Evolutionary conservation across 2,329 filamentous ascomycete species (phyloP).

Genomic region (Colletotrichum euphorbiae): DNA sequence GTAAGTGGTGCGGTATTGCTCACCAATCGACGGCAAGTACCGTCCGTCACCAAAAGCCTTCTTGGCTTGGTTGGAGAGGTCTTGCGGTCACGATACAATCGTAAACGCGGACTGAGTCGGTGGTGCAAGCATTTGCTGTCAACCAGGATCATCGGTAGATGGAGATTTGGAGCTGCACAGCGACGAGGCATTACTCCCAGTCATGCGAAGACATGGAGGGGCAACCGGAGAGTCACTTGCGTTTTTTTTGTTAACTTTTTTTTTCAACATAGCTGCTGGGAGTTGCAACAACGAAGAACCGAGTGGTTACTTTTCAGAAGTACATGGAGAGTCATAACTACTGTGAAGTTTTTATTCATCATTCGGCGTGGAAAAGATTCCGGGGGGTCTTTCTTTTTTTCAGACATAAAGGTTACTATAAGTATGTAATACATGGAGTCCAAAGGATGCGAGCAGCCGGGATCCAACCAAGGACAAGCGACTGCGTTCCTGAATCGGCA

Average conservation of each 20-base stretch:
- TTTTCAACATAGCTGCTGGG: background rate
- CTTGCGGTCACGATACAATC: background rate
- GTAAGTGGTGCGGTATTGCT: background rate
- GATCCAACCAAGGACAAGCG: conserved; percentile 6
- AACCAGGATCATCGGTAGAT: conserved; percentile 1
- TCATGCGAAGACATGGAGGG: background rate
- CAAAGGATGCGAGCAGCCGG: background rate
- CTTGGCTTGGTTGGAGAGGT: background rate
- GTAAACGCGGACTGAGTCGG: background rate
- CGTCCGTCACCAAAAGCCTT: conserved; percentile 1
- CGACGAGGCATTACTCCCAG: background rate
- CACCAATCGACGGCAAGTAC: conserved; percentile 16
- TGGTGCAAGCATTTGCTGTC: background rate
- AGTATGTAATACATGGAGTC: background rate
- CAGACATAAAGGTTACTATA: no score
- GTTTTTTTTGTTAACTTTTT: background rate
- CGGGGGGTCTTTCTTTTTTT: no score
- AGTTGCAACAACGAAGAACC: background rate
- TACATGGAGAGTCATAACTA: no score
- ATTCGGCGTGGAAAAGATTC: no score
- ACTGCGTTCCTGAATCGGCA: conserved; percentile 32
- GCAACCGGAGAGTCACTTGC: background rate
- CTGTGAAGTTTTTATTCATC: no score
- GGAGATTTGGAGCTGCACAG: background rate
- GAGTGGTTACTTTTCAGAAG: background rate